Percentiles rank a stretch among this genome's conserved stretches.
phyloP scores from a whole-genome alignment of 176 grass and related monocot species.

The Thalia dealbata region DNA sequence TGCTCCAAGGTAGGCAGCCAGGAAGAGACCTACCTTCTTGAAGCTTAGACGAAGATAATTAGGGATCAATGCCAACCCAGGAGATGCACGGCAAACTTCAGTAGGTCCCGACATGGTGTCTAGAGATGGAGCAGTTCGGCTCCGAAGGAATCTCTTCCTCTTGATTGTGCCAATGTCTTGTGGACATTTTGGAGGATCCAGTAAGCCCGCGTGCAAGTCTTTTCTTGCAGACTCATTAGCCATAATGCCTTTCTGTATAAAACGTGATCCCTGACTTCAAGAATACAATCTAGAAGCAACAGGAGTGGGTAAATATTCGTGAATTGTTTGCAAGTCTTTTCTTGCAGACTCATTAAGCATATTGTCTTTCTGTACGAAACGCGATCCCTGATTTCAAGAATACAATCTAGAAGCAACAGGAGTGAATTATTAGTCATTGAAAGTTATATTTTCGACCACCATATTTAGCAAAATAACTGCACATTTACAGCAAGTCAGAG shows the following conservation, averaged over 20 bases:
- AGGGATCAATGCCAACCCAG: constrained; percentile 37
- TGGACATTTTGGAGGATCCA: constrained; percentile 7
- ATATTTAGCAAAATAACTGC: not conserved
- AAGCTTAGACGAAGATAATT: constrained; percentile 41
- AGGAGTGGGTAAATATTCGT: not conserved
- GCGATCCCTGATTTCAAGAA: not conserved
- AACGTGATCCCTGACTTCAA: not conserved
- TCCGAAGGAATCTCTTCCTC: constrained; percentile 39
- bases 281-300: not conserved
- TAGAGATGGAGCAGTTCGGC: constrained; percentile 31
- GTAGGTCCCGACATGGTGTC: constrained; percentile 16
- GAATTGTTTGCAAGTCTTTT: not conserved
- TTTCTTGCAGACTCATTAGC: not conserved
- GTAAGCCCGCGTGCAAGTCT: constrained; percentile 1
- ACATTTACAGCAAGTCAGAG: not conserved
- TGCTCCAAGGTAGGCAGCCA: constrained; percentile 51
- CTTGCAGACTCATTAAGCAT: constrained; percentile 3
- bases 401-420: not conserved
- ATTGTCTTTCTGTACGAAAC: not conserved
- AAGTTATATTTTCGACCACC: not conserved
- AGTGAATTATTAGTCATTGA: too few relatives aligned
- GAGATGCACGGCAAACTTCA: constrained; percentile 21
- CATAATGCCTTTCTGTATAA: not conserved
- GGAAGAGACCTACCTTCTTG: constrained; percentile 33
- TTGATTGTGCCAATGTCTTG: constrained; percentile 12